Base-by-base conservation (phyloP, 2,329 filamentous ascomycete species). In the Penicillium sp. region DNA sequence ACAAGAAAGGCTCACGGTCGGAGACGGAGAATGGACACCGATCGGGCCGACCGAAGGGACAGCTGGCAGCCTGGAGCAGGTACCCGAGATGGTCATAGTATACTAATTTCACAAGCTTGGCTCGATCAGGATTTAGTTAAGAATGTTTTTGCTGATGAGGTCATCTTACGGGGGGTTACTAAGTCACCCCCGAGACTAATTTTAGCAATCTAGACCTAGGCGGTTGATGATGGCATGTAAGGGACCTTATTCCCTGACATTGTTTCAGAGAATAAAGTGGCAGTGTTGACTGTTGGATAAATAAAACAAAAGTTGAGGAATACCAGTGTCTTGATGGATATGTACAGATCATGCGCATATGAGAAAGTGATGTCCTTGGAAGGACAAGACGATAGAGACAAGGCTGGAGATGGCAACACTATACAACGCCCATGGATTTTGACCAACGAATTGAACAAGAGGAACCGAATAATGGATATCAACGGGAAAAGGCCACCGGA, bases 261-360 rank as follows among this genome's bases (percentile, higher is more conserved):
- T 49, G 46, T 49, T 31, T 49, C 33, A 11, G 22, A 35, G 24
- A 18, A 19, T 7, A 11, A 35, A 39, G 19, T 43, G 11, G 36
- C 27, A 27, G n/a, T 33, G 24, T 31, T 35, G 14, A 19, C 31
- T 31, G 16, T 18, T 33, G 18, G 18, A 7, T 33, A 31, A 47
- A 18, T 16, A 35, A 19, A 33, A 35, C 31, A 18, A 35, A 10
- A 10, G 18, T 4, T 35, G n/a, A 49, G 19, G 46, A 35, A 19
- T 22, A 53, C 10, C 16, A 53, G 36, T 53, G 24, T 27, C 50
- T 19, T 19, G 24, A n/a, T 31, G 40, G 50, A 27, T 63, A 63
- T 63, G 59, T 63, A 61, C 61, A 63, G 24, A 56, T 63, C 56
- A 53, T 59, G 56, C 51, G 50, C 51, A 50, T 53, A 55, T 63